phyloP scores from a whole-genome alignment of 2,329 filamentous ascomycete species.

The Alternaria sp. region DNA sequence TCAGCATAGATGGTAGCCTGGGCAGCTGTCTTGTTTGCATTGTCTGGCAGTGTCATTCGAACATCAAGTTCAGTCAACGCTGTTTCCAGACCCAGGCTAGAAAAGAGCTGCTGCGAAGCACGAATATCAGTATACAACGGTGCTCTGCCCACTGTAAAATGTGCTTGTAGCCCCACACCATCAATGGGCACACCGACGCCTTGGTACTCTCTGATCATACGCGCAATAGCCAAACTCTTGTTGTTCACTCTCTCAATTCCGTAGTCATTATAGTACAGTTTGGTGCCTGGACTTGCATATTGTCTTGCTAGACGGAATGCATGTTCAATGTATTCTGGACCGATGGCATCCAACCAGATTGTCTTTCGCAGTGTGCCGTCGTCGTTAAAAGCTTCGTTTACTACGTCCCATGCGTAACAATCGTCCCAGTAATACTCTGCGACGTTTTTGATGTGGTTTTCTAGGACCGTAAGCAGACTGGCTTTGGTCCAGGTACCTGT shows the following conservation, averaged over 20 bases:
- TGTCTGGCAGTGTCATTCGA: slow-evolving; percentile 58
- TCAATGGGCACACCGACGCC: slow-evolving; percentile 61
- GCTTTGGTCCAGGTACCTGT: slow-evolving; percentile 64
- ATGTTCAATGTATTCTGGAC: slow-evolving; percentile 64
- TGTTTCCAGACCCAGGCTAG: slow-evolving; percentile 63
- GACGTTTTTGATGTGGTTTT: slow-evolving; percentile 68
- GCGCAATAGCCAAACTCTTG: slow-evolving; percentile 49
- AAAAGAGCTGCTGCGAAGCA: slow-evolving; percentile 61
- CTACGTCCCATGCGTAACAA: slow-evolving; percentile 71
- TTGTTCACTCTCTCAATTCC: slow-evolving; percentile 66
- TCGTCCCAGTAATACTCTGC: slow-evolving; percentile 66
- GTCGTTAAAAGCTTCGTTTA: slow-evolving; percentile 70
- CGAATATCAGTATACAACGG: slow-evolving; percentile 56
- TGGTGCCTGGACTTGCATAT: slow-evolving; percentile 63
- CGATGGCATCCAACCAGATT: slow-evolving; percentile 65
- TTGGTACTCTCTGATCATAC: slow-evolving; percentile 43
- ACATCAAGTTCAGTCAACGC: slow-evolving; percentile 71
- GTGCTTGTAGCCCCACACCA: slow-evolving; percentile 69
- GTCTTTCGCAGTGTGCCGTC: slow-evolving; percentile 62
- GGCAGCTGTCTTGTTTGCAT: slow-evolving; percentile 49
- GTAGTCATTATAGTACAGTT: slow-evolving; percentile 72
- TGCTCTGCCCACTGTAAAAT: slow-evolving; percentile 65
- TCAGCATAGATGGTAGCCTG: slow-evolving; percentile 61
- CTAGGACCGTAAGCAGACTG: slow-evolving; percentile 64
- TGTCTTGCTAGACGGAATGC: slow-evolving; percentile 64